Evolutionary conservation across 306 rosid genomes (phyloP).

Genomic region (Vigna reflexopilosa): DNA sequence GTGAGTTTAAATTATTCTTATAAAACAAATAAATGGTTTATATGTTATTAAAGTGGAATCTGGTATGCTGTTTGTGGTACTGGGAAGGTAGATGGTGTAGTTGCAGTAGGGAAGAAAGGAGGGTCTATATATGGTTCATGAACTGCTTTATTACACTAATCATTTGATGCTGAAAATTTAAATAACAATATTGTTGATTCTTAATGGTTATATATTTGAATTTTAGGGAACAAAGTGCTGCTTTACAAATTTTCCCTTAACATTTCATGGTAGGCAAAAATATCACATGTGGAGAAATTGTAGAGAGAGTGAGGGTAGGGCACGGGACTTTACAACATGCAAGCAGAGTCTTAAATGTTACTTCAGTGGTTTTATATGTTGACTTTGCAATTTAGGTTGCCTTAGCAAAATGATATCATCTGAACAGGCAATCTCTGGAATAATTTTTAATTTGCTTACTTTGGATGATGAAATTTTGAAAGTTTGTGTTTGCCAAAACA

Average conservation of each 20-base stretch:
- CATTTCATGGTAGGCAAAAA: conserved; percentile 4
- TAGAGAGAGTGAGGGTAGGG: too few species aligned
- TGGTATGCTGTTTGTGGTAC: conserved; percentile 26
- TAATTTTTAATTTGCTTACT: conserved; percentile 23
- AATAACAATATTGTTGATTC: conserved; percentile 21
- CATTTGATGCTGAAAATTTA: conserved; percentile 28
- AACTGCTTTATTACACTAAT: conserved; percentile 38
- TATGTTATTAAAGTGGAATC: conserved; percentile 37
- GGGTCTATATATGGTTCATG: background rate
- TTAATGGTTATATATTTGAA: background rate
- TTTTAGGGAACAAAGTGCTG: background rate
- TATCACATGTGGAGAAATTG: too few species aligned
- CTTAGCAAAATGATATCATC: conserved; percentile 26
- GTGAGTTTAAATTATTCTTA: conserved; percentile 59
- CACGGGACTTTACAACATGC: background rate
- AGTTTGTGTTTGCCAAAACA: background rate
- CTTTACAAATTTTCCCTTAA: background rate
- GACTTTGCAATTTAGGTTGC: conserved; percentile 21
- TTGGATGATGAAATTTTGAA: conserved; percentile 29
- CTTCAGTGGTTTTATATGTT: conserved; percentile 27
- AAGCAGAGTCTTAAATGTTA: conserved; percentile 27
- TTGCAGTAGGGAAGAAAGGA: conserved; percentile 32
- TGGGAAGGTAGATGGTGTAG: conserved; percentile 15
- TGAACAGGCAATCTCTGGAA: conserved; percentile 5
- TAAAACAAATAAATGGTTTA: conserved; percentile 20